A percentile compares a stretch with the other conserved stretches of the same genome.
Conservation (phyloP, 345 rosid species). For the Eutrema yunnanense region DNA sequence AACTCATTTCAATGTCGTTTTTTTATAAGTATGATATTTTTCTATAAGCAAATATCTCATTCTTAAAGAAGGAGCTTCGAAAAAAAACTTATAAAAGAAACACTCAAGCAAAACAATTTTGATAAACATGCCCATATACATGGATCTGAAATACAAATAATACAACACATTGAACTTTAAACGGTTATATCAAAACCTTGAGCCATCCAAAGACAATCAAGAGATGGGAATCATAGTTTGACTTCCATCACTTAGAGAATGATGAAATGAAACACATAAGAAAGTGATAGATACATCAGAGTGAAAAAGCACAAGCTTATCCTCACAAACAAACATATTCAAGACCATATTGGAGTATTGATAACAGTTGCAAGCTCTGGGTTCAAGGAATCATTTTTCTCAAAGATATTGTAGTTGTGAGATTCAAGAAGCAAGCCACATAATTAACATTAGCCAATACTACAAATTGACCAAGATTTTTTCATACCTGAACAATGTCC, state of each 20-base stretch:
- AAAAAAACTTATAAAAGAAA: too few relatives aligned
- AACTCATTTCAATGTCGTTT: too few relatives aligned
- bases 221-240: neutral
- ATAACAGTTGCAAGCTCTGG: neutral
- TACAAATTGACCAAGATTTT: neutral
- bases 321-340: neutral
- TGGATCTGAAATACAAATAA: neutral
- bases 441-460: neutral
- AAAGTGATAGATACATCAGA: neutral
- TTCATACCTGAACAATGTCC: slow-evolving; percentile 50
- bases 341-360: neutral
- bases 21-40: too few relatives aligned
- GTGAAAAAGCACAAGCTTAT: neutral
- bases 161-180: neutral
- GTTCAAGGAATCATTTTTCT: neutral
- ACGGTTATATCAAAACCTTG: neutral
- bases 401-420: neutral
- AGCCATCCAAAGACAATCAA: neutral
- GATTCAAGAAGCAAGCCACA: neutral
- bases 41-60: too few relatives aligned
- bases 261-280: neutral
- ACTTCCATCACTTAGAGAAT: neutral
- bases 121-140: neutral
- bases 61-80: too few relatives aligned
- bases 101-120: neutral